Percentiles rank a stretch among this genome's conserved stretches.
phyloP scores from a whole-genome alignment of 768 basidiomycete species.

The Leccinum incarnatum region DNA sequence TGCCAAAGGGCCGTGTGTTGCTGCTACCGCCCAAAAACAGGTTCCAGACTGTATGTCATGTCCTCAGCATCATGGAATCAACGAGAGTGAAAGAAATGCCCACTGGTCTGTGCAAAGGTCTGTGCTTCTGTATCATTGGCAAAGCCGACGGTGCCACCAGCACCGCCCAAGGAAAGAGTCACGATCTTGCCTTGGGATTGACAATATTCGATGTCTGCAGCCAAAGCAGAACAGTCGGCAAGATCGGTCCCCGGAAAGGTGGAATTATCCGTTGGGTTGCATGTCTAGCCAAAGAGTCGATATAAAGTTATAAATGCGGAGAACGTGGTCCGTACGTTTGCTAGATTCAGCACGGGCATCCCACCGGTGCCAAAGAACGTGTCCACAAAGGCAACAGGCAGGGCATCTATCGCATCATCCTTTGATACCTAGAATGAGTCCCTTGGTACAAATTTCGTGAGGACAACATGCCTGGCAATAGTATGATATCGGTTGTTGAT shows the following conservation, averaged over 20 bases:
- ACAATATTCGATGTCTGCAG: constrained; percentile 42
- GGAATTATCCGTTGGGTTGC: constrained; percentile 38
- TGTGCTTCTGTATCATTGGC: constrained; percentile 36
- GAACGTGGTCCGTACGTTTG: constrained; percentile 45
- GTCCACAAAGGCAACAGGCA: constrained; percentile 68
- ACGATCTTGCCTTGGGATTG: constrained; percentile 46
- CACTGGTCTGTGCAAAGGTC: constrained; percentile 29
- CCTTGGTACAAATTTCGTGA: neutral
- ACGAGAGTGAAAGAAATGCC: constrained; percentile 11
- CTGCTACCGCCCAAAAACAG: constrained; percentile 47
- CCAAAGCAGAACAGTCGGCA: constrained; percentile 38
- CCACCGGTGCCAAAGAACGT: constrained; percentile 64
- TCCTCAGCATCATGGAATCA: neutral
- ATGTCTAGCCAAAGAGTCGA: constrained; percentile 32
- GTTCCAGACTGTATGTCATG: constrained; percentile 36
- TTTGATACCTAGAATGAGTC: constrained; percentile 23
- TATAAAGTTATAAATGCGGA: neutral
- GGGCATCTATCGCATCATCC: constrained; percentile 66
- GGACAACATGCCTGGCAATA: constrained; percentile 53
- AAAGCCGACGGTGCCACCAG: constrained; percentile 40
- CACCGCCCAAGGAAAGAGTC: constrained; percentile 47
- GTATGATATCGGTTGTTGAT: constrained; percentile 58
- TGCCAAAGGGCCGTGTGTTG: constrained; percentile 43
- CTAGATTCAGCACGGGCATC: constrained; percentile 63
- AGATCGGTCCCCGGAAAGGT: constrained; percentile 44